These are phyloP conservation scores for Flaveria linearis DNA, from an alignment of 129 eudicot species.

Conservation along the genomic window DNA sequence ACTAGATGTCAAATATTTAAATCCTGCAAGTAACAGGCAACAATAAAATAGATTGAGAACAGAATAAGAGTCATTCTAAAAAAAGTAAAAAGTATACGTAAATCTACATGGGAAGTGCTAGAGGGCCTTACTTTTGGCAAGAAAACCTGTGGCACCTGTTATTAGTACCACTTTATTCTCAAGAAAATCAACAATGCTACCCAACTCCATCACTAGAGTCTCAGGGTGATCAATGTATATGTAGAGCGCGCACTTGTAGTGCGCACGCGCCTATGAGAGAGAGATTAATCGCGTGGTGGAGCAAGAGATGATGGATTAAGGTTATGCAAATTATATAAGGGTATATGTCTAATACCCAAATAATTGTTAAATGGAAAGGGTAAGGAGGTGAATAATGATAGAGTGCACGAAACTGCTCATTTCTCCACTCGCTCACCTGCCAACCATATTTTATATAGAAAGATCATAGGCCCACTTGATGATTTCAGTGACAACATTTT, in stretches of 20 bases:
- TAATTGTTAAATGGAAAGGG: constrained; percentile 20
- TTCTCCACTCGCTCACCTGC: constrained; percentile 15
- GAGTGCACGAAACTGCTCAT: constrained; percentile 36
- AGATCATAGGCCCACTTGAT: constrained; percentile 20
- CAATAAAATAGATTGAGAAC: too few relatives aligned
- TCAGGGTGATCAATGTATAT: too few relatives aligned
- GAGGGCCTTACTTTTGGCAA: constrained; percentile 16
- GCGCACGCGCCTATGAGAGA: too few relatives aligned
- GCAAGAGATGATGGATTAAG: too few relatives aligned
- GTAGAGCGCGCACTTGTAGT: too few relatives aligned
- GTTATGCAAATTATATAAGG: not conserved
- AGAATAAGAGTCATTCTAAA: too few relatives aligned
- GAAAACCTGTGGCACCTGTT: constrained; percentile 25
- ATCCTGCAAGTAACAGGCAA: too few relatives aligned
- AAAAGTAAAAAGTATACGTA: not conserved
- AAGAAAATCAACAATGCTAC: constrained; percentile 13
- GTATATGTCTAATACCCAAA: not conserved
- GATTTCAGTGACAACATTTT: not conserved
- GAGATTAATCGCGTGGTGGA: too few relatives aligned
- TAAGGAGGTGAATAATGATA: constrained; percentile 24
- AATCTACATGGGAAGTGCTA: not conserved
- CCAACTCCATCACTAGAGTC: not conserved
- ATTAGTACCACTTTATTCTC: constrained; percentile 12
- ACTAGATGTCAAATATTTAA: too few relatives aligned
- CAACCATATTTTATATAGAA: not conserved